Evolutionary conservation across 345 rosid genomes (phyloP), one percentile per base, ranked within the genome.

Genomic region (Cardamine chenopodiifolia): DNA sequence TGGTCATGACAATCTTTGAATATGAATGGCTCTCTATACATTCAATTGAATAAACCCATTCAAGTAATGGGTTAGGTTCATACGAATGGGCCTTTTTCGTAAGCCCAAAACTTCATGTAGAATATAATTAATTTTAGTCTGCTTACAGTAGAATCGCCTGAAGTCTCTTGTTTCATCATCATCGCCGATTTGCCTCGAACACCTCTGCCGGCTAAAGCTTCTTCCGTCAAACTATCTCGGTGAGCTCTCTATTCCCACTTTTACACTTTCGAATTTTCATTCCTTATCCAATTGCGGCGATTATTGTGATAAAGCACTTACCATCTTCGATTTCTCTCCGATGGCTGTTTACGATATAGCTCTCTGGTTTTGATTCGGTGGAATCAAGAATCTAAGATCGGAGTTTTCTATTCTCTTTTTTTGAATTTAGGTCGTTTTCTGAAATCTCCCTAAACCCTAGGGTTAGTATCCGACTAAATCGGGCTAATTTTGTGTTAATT

Each of bases 211-310:
- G 66, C 44, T 13, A 8, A 57, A 55, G 12, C 59, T 31, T 7
- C n/a, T 44, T 7, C 32, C 32, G 55, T 19, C 55, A 13, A 32
- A 28, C 31, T 2, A 47, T 56, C 42, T 35, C 52, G 67, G 78
- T 74, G 67, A 74, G 67, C 4, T 58, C 52, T 56, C 59, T 45
- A 11, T 19, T 31, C 62, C 28, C 70, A 50, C 23, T 50, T 26
- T 61, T 9, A 3, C 2, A 20, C 31, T 12, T 50, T 19, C 6
- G 22, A 49, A 18, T 22, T 52, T 52, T 10, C 2, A 15, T 15
- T 52, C 15, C 39, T 17, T 31, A 29, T 14, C 34, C 5, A 19
- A 14, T 69, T 8, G 5, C 28, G 29, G 40, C 11, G 18, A 19
- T 17, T 17, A 48, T 8, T 8, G 8, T n/a, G 50, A 35, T 35